Evolutionary conservation across 768 basidiomycete species (phyloP).

Genomic region (Phylloporus sp.): DNA sequence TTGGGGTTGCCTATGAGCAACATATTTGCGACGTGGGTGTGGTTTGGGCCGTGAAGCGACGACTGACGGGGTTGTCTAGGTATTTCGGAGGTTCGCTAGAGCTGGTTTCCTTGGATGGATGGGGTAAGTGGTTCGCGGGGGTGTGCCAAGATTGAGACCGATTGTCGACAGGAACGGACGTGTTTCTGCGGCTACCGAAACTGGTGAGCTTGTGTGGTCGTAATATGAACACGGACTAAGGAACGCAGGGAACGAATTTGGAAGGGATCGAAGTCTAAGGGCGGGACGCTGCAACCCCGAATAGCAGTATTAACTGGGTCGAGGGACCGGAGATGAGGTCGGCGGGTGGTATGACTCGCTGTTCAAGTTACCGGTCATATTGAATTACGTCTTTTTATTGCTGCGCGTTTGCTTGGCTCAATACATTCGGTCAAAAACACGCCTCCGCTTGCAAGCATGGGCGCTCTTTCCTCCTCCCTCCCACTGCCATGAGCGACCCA

Average conservation of each 20-base stretch:
- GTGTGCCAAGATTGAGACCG: not conserved
- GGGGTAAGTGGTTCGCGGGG: conserved; percentile 50
- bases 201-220: conserved; percentile 45
- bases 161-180: conserved; percentile 62
- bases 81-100: conserved; percentile 83
- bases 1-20: conserved; percentile 88
- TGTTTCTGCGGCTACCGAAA: conserved; percentile 75
- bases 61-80: conserved; percentile 31
- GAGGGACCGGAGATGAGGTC: conserved; percentile 11
- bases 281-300: not conserved
- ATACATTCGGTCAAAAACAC: too few species aligned
- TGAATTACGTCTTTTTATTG: conserved; percentile 4
- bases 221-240: not conserved
- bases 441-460: not conserved
- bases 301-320: not conserved
- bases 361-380: not conserved
- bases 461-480: conserved; percentile 10
- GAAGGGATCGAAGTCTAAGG: conserved; percentile 75
- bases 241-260: conserved; percentile 68
- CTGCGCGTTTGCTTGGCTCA: too few species aligned
- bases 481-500: conserved; percentile 16
- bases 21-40: conserved; percentile 70
- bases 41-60: not conserved
- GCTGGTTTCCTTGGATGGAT: conserved; percentile 74
- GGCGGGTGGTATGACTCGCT: too few species aligned